Percentiles rank a stretch among this genome's conserved stretches.
phyloP scores from a whole-genome alignment of 2,329 filamentous ascomycete species.

The Aureobasidium vineae region DNA sequence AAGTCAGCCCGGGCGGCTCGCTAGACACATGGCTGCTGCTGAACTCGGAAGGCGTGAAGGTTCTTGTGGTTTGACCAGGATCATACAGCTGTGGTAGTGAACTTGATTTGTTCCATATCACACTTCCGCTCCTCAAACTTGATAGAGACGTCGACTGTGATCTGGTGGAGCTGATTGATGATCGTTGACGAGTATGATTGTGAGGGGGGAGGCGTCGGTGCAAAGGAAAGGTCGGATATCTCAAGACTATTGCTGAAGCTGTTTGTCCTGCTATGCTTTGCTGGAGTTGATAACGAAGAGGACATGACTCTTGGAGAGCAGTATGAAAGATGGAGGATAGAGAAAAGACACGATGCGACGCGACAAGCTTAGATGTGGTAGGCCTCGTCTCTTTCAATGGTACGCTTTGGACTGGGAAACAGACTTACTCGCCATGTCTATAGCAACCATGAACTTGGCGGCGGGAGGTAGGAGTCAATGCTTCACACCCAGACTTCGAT shows the following conservation, averaged over 20 bases:
- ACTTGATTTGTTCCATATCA: conserved; percentile 19
- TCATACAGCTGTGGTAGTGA: not conserved
- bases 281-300: not conserved
- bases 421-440: conserved; percentile 22
- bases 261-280: not conserved
- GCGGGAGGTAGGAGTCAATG: conserved; percentile 23
- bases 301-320: not conserved
- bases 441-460: conserved; percentile 22
- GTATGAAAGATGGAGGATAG: not conserved
- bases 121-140: not conserved
- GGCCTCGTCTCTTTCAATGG: not conserved
- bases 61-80: not conserved
- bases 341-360: not conserved
- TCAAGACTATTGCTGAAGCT: conserved; percentile 10
- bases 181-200: not conserved
- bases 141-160: not conserved
- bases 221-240: conserved; percentile 2
- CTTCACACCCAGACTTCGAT: not conserved
- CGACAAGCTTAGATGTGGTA: not conserved
- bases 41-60: not conserved
- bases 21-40: not conserved
- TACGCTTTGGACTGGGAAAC: conserved; percentile 9
- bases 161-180: not conserved
- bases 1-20: not conserved
- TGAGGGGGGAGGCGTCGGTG: conserved; percentile 3